Evolutionary conservation across 1,139 yeast species (phyloP).

Genomic region (Diutina sp.): DNA sequence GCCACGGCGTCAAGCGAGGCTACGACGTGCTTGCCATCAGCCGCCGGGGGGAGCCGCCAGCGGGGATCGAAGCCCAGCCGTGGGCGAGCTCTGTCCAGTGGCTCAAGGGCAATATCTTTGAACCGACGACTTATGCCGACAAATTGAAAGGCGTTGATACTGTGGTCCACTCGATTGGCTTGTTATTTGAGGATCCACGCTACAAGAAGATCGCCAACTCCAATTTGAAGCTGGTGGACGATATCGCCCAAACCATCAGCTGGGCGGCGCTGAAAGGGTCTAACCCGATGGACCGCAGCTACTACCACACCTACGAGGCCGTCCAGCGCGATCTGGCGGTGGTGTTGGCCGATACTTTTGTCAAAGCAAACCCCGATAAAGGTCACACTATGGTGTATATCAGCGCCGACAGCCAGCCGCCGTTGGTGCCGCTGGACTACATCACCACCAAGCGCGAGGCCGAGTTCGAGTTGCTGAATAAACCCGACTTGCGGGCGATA

Average conservation of each 20-base stretch:
- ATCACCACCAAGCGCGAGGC: slow-evolving; percentile 68
- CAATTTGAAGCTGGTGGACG: slow-evolving; percentile 19
- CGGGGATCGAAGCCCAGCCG: slow-evolving; percentile 11
- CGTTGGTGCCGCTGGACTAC: slow-evolving; percentile 53
- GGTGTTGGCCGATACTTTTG: slow-evolving; percentile 43
- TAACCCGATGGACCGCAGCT: slow-evolving; percentile 42
- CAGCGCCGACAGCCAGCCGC: slow-evolving; percentile 66
- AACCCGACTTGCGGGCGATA: slow-evolving; percentile 40
- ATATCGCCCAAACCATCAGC: slow-evolving; percentile 13
- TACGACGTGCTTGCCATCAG: slow-evolving; percentile 53
- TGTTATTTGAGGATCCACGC: slow-evolving; percentile 49
- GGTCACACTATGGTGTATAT: slow-evolving; percentile 54
- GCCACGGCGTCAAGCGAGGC: slow-evolving; percentile 51
- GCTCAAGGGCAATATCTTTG: slow-evolving; percentile 55
- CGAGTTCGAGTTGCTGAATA: slow-evolving; percentile 40
- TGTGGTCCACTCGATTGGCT: slow-evolving; percentile 67
- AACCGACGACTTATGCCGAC: slow-evolving; percentile 41
- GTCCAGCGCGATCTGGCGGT: slow-evolving; percentile 64
- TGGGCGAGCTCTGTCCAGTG: slow-evolving; percentile 58
- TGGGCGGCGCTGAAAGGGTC: slow-evolving; percentile 14
- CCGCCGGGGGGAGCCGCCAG: slow-evolving; percentile 47
- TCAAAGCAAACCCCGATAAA: slow-evolving; percentile 11
- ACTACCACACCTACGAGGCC: slow-evolving; percentile 40
- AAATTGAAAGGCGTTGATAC: slow-evolving; percentile 17
- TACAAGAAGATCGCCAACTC: slow-evolving; percentile 49